These are phyloP conservation scores for Xylaria bambusicola DNA, from an alignment of 495 filamentous ascomycete species.

Conservation along the genomic window DNA sequence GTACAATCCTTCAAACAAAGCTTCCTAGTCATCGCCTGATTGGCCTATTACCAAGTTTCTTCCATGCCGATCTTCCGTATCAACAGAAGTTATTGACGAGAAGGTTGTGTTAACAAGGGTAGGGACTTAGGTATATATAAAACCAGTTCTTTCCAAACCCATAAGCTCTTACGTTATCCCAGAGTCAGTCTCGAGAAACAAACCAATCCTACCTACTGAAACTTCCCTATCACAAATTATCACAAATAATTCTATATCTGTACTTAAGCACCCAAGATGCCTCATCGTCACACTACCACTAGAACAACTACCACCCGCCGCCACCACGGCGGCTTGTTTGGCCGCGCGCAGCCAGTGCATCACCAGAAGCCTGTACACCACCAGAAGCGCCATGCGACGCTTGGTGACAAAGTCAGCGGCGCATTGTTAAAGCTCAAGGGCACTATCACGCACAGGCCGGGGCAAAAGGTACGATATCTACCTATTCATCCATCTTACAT, in stretches of 20 bases:
- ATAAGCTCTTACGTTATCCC: background rate
- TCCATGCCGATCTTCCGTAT: background rate
- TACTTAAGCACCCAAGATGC: constrained; percentile 10
- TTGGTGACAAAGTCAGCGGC: constrained; percentile 71
- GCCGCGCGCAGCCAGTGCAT: constrained; percentile 36
- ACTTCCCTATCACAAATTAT: background rate
- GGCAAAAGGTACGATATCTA: constrained; percentile 64
- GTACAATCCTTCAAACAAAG: background rate
- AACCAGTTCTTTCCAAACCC: background rate
- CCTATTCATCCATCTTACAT: no score
- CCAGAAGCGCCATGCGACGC: constrained; percentile 56
- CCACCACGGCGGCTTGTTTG: constrained; percentile 15
- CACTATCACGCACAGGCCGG: constrained; percentile 60
- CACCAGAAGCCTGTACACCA: constrained; percentile 57
- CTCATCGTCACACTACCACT: constrained; percentile 24
- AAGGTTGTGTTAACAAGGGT: no score
- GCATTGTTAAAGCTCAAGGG: constrained; percentile 69
- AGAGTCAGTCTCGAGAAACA: no score
- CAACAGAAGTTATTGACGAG: background rate
- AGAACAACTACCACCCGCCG: constrained; percentile 25
- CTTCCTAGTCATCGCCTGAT: background rate
- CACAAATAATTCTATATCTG: background rate
- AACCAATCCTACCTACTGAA: no score
- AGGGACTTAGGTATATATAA: background rate
- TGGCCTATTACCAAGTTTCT: constrained; percentile 9